A percentile compares a stretch with the other conserved stretches of the same genome.
These are phyloP conservation scores for Rhododendron griersonianum DNA, from an alignment of 148 eudicot species.

Conservation along the genomic window DNA sequence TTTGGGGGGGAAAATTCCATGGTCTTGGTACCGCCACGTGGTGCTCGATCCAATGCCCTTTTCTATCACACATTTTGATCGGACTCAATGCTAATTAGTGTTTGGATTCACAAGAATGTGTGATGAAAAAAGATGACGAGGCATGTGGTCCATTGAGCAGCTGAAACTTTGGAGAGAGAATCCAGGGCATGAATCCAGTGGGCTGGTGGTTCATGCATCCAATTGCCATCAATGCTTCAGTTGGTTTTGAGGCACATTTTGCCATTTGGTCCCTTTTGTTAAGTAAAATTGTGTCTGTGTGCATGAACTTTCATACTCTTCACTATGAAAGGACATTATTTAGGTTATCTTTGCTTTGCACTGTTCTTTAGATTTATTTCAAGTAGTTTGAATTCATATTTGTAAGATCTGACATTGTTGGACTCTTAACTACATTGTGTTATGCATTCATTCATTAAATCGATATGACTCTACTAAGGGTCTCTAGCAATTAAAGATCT, in stretches of 20 bases:
- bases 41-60: no score
- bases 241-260: background rate
- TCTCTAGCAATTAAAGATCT: no score
- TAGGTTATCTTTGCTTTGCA: background rate
- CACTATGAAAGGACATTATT: background rate
- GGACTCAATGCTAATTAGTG: no score
- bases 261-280: background rate
- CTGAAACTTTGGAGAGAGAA: background rate
- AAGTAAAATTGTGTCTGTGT: background rate
- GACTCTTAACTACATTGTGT: background rate
- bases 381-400: background rate
- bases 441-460: background rate
- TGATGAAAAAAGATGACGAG: no score
- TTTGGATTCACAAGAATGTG: no score
- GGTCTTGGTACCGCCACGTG: no score
- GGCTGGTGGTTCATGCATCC: slow-evolving; percentile 3
- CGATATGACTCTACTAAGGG: no score
- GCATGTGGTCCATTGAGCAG: no score
- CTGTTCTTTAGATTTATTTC: background rate
- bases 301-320: background rate
- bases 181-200: background rate
- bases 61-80: no score
- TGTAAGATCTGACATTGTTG: background rate
- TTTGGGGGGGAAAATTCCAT: no score
- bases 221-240: background rate